A percentile compares a stretch with the other conserved stretches of the same genome.
phyloP scores from a whole-genome alignment of 2,329 filamentous ascomycete species.

The Coniosporium tulheliwenetii region DNA sequence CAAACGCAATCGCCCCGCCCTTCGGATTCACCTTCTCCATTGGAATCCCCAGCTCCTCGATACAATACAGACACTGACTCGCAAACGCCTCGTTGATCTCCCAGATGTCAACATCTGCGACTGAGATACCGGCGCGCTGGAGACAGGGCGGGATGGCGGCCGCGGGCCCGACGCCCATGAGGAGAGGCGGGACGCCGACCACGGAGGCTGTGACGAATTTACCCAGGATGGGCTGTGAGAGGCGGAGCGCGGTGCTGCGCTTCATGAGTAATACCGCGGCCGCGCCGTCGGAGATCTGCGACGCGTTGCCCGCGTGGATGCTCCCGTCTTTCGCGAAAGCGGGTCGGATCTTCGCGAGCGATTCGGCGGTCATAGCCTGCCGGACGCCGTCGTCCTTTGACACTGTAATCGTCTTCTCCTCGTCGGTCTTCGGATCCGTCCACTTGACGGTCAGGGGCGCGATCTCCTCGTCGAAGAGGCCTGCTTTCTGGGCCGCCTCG shows the following conservation, averaged over 20 bases:
- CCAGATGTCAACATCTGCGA: slow-evolving; percentile 87
- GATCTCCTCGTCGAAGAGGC: slow-evolving; percentile 91
- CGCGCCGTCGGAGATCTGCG: slow-evolving; percentile 88
- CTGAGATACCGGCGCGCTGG: slow-evolving; percentile 69
- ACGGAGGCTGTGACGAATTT: slow-evolving; percentile 80
- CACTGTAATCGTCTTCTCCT: slow-evolving; percentile 72
- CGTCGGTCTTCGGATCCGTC: slow-evolving; percentile 79
- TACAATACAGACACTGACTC: slow-evolving; percentile 84
- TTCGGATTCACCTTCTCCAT: slow-evolving; percentile 89
- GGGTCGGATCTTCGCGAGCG: slow-evolving; percentile 75
- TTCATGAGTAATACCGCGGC: slow-evolving; percentile 94
- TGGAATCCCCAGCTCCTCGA: slow-evolving; percentile 72
- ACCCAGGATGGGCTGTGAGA: slow-evolving; percentile 78
- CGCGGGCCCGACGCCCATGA: slow-evolving; percentile 94
- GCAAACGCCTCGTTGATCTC: slow-evolving; percentile 99
- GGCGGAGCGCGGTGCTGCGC: slow-evolving; percentile 72
- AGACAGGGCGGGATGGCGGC: slow-evolving; percentile 90
- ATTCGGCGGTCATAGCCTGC: slow-evolving; percentile 71
- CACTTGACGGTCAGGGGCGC: slow-evolving; percentile 71
- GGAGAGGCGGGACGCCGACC: slow-evolving; percentile 76
- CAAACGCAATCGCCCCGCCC: slow-evolving; percentile 90
- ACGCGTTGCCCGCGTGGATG: slow-evolving; percentile 94
- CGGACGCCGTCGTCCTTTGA: slow-evolving; percentile 77
- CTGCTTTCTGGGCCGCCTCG: slow-evolving; percentile 63
- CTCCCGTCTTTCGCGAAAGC: slow-evolving; percentile 83